Evolutionary conservation across 345 rosid species (phyloP).

Genomic region (Boechera divaricarpa): DNA sequence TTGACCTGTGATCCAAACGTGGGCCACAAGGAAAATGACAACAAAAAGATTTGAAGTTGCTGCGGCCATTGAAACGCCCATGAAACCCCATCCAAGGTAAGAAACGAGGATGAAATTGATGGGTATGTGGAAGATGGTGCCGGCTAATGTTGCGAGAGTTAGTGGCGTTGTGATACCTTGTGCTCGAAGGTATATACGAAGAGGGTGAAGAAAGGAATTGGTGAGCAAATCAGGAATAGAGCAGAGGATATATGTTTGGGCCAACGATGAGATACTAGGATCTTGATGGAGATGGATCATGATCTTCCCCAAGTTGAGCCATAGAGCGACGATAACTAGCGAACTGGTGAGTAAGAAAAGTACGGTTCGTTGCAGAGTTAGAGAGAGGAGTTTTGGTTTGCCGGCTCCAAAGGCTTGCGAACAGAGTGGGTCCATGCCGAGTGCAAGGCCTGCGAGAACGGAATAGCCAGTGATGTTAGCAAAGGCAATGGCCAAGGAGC

Average conservation of each 20-base stretch:
- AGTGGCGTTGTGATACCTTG: constrained; percentile 89
- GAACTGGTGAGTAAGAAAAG: constrained; percentile 71
- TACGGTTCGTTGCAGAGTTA: constrained; percentile 83
- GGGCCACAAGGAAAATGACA: constrained; percentile 53
- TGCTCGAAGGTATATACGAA: constrained; percentile 97
- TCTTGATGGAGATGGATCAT: constrained; percentile 76
- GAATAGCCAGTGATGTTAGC: constrained; percentile 95
- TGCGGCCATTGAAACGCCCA: constrained; percentile 82
- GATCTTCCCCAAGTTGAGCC: constrained; percentile 73
- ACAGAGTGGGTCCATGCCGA: constrained; percentile 96
- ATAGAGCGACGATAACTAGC: constrained; percentile 64
- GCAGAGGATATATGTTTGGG: constrained; percentile 69
- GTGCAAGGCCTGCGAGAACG: constrained; percentile 86
- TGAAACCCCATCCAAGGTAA: constrained; percentile 64
- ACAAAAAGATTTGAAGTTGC: constrained; percentile 67
- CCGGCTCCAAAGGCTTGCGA: constrained; percentile 93
- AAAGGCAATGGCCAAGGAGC: constrained; percentile 91
- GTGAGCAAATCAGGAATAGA: constrained; percentile 85
- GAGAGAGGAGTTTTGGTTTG: constrained; percentile 76
- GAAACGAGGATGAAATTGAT: constrained; percentile 62
- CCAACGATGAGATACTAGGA: constrained; percentile 60
- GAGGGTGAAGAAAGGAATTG: constrained; percentile 82
- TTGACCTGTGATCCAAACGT: constrained; percentile 58
- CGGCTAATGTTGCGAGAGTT: constrained; percentile 71
- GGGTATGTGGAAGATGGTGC: constrained; percentile 74